Percentiles rank a stretch among this genome's conserved stretches.
Evolutionary conservation across 768 basidiomycete genomes (phyloP).

Genomic region (Cystobasidiopsis lactophilus): DNA sequence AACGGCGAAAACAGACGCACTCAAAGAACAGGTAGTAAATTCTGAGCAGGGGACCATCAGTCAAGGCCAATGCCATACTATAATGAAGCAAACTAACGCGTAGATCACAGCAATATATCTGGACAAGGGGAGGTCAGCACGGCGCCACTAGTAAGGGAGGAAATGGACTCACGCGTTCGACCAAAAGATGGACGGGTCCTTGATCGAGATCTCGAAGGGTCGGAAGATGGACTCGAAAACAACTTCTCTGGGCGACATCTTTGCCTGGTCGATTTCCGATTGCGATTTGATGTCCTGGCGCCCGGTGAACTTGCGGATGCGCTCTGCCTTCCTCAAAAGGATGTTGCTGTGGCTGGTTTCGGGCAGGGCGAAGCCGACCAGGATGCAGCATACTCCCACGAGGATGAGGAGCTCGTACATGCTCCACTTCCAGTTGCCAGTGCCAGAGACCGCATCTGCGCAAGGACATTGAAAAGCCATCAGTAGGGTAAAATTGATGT

Average conservation of each 20-base stretch:
- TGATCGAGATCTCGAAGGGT: conserved; percentile 7
- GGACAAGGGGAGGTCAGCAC: too few relatives aligned
- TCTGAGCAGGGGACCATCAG: too few relatives aligned
- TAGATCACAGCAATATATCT: too few relatives aligned
- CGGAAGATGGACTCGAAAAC: conserved; percentile 4
- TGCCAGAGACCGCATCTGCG: background rate
- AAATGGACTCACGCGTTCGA: background rate
- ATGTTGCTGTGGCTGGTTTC: conserved; percentile 23
- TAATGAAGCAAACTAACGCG: too few relatives aligned
- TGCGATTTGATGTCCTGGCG: conserved; percentile 16
- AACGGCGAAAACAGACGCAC: too few relatives aligned
- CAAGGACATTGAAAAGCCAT: too few relatives aligned
- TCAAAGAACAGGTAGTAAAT: too few relatives aligned
- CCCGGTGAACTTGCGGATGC: conserved; percentile 22
- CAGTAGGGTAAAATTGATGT: too few relatives aligned
- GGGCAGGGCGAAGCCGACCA: conserved; percentile 19
- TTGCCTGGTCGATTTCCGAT: conserved; percentile 4
- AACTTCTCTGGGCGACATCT: background rate
- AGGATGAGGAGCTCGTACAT: conserved; percentile 3
- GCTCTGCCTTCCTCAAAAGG: conserved; percentile 20
- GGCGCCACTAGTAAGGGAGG: too few relatives aligned
- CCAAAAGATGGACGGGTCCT: conserved; percentile 10
- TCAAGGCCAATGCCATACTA: too few relatives aligned
- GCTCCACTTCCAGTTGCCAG: background rate
- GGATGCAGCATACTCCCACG: background rate